Evolutionary conservation across 306 rosid species (phyloP).

Genomic region (Luffa aegyptiaca): DNA sequence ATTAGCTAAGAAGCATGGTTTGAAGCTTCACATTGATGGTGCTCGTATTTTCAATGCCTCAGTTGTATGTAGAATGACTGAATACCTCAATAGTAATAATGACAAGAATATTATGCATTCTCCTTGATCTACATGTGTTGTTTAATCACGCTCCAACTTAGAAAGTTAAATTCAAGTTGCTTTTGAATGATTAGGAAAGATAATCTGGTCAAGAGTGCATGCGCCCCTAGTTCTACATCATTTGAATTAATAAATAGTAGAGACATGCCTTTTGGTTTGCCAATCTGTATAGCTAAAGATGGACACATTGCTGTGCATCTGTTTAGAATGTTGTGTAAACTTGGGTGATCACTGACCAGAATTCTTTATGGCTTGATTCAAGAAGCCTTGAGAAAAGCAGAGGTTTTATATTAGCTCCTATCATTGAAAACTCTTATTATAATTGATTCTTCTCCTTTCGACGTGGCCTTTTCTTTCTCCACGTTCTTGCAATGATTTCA

Average conservation of each 20-base stretch:
- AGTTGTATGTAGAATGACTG: slow-evolving; percentile 38
- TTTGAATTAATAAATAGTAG: not conserved
- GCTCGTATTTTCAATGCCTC: slow-evolving; percentile 92
- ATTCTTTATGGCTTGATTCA: not conserved
- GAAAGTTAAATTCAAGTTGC: not conserved
- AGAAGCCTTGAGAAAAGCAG: not conserved
- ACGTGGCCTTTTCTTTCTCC: not conserved
- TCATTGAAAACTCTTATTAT: not conserved
- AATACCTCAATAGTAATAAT: not conserved
- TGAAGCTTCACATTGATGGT: slow-evolving; percentile 93
- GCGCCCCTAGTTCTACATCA: not conserved
- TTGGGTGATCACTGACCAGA: not conserved
- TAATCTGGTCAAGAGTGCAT: not conserved
- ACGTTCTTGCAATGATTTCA: not conserved
- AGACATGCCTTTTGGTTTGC: not conserved
- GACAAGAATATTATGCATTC: not conserved
- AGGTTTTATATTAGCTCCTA: not conserved
- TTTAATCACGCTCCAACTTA: not conserved
- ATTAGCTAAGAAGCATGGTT: slow-evolving; percentile 71
- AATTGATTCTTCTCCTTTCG: not conserved
- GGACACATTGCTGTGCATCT: not conserved
- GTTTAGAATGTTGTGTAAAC: not conserved
- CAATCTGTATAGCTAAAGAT: not conserved
- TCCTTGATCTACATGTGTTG: not conserved
- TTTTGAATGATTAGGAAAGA: not conserved